These are phyloP conservation scores for Colletotrichum sidae DNA, from an alignment of 2,329 filamentous ascomycete species.

Conservation along the genomic window DNA sequence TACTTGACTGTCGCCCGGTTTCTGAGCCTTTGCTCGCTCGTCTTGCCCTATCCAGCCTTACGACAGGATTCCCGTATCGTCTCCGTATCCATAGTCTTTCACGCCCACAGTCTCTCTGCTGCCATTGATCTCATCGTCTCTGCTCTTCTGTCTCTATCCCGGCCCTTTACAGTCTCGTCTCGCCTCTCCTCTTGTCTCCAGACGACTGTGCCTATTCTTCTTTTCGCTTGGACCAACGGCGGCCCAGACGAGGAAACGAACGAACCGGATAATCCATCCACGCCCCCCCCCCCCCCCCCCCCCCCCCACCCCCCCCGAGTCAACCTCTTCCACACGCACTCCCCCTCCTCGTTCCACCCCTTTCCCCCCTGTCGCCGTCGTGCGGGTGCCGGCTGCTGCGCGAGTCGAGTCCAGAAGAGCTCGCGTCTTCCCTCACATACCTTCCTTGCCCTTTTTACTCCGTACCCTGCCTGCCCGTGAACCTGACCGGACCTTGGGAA, in stretches of 20 bases:
- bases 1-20: not conserved
- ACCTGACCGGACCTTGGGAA: too few species aligned
- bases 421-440: slow-evolving; percentile 32
- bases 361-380: slow-evolving; percentile 12
- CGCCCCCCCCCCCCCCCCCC: not conserved
- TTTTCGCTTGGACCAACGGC: not conserved
- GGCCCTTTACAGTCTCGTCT: too few species aligned
- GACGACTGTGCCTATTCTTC: not conserved
- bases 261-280: not conserved
- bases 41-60: slow-evolving; percentile 6
- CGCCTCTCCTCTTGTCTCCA: too few species aligned
- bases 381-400: slow-evolving; percentile 4
- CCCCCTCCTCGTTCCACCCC: slow-evolving; percentile 17
- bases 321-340: slow-evolving; percentile 3
- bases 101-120: slow-evolving; percentile 1
- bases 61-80: not conserved
- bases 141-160: not conserved
- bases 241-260: too few species aligned
- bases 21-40: slow-evolving; percentile 2
- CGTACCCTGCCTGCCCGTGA: slow-evolving; percentile 1
- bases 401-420: slow-evolving; percentile 28
- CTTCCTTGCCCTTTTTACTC: slow-evolving; percentile 7
- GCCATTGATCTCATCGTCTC: slow-evolving; percentile 12
- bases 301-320: not conserved
- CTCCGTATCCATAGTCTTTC: not conserved